phyloP scores from a whole-genome alignment of 495 filamentous ascomycete species.

The Aspergillus funiculosus region DNA sequence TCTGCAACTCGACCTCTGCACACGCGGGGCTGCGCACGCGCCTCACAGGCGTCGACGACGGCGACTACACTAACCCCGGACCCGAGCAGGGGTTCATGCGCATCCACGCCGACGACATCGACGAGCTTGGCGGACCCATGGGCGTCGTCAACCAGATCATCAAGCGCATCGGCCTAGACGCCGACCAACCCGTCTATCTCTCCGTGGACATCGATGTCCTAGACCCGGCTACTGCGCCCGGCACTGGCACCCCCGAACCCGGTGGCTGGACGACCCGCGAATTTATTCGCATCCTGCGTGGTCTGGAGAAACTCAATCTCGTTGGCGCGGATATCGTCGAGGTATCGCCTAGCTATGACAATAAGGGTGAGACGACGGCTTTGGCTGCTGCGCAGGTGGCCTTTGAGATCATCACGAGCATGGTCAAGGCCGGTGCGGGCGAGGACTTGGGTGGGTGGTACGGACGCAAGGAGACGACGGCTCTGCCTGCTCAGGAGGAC shows the following conservation, averaged over 20 bases:
- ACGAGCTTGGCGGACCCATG: slow-evolving; percentile 52
- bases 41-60: slow-evolving; percentile 58
- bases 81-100: slow-evolving; percentile 61
- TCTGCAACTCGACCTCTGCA: slow-evolving; percentile 61
- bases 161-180: slow-evolving; percentile 54
- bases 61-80: slow-evolving; percentile 54
- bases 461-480: slow-evolving; percentile 28
- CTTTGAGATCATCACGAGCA: slow-evolving; percentile 75
- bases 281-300: slow-evolving; percentile 63
- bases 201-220: slow-evolving; percentile 71
- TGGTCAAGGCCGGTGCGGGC: slow-evolving; percentile 61
- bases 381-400: slow-evolving; percentile 77
- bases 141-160: slow-evolving; percentile 57
- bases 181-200: slow-evolving; percentile 63
- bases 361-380: slow-evolving; percentile 75
- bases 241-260: slow-evolving; percentile 68
- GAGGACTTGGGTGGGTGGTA: slow-evolving; percentile 46
- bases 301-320: slow-evolving; percentile 62
- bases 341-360: slow-evolving; percentile 82
- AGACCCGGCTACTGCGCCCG: slow-evolving; percentile 65
- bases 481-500: slow-evolving; percentile 13
- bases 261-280: slow-evolving; percentile 72
- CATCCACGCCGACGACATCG: slow-evolving; percentile 63
- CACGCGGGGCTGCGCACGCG: slow-evolving; percentile 75
- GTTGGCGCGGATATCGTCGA: slow-evolving; percentile 79